Percentiles rank a stretch among this genome's conserved stretches.
Evolutionary conservation across 495 filamentous ascomycete genomes (phyloP).

Genomic region (Tuber aestivum): DNA sequence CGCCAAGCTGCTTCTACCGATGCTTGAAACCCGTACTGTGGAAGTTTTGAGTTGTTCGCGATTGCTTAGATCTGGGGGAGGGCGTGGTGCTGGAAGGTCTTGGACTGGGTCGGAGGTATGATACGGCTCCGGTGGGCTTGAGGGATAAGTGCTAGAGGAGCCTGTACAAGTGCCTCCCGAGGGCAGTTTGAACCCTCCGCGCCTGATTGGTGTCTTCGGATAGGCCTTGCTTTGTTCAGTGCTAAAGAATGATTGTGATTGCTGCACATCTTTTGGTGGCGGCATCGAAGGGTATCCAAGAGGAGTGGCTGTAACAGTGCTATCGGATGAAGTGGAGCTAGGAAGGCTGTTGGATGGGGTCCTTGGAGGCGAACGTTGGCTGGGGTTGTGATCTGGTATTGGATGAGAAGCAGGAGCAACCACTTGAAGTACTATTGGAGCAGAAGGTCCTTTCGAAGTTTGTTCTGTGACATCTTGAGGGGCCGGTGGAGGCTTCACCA

Average conservation of each 20-base stretch:
- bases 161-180: neutral
- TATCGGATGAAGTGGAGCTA: conserved; percentile 13
- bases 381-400: conserved; percentile 7
- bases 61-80: conserved; percentile 18
- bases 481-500: conserved; percentile 28
- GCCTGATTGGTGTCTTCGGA: neutral
- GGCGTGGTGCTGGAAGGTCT: conserved; percentile 33
- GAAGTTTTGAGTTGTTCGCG: neutral
- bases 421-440: neutral
- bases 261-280: neutral
- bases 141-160: neutral
- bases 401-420: conserved; percentile 1
- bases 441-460: conserved; percentile 10
- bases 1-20: neutral
- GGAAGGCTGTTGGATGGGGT: conserved; percentile 19
- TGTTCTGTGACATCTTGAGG: conserved; percentile 14
- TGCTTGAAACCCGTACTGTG: neutral
- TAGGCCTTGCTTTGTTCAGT: neutral
- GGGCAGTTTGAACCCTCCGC: neutral
- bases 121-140: neutral
- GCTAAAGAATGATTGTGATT: neutral
- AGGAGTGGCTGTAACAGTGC: neutral
- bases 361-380: conserved; percentile 19
- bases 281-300: neutral
- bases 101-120: neutral